phyloP scores from a whole-genome alignment of 2,329 filamentous ascomycete genomes.

The Colletotrichum sp. region DNA sequence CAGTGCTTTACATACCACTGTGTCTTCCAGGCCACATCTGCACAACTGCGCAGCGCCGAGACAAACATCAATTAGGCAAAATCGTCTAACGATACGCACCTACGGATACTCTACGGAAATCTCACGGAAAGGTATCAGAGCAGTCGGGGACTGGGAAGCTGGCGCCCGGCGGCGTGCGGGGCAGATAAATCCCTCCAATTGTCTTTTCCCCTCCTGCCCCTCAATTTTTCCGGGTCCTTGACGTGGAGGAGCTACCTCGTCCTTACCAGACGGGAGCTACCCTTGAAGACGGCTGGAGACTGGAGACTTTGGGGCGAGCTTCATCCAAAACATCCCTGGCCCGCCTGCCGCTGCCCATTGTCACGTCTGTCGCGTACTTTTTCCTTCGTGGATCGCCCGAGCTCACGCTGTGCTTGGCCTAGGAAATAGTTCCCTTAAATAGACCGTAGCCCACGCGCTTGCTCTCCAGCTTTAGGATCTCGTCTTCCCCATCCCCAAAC shows the following conservation, averaged over 20 bases:
- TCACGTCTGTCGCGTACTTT: not conserved
- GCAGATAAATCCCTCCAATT: slow-evolving; percentile 25
- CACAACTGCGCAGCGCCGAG: not conserved
- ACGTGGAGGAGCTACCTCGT: not conserved
- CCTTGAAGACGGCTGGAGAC: not conserved
- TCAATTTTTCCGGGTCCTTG: slow-evolving; percentile 39
- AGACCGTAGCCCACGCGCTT: not conserved
- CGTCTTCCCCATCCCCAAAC: not conserved
- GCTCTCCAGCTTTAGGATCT: not conserved
- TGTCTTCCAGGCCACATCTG: not conserved
- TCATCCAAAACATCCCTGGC: slow-evolving; percentile 4
- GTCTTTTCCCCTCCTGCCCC: slow-evolving; percentile 31
- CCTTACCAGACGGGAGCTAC: not conserved
- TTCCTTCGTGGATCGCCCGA: slow-evolving; percentile 9
- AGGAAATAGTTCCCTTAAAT: slow-evolving; percentile 2
- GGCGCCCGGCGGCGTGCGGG: slow-evolving; percentile 17
- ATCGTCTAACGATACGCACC: not conserved
- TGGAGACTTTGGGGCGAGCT: not conserved
- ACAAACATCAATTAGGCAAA: not conserved
- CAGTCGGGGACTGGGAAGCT: slow-evolving; percentile 5
- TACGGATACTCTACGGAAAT: not conserved
- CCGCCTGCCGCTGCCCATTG: not conserved
- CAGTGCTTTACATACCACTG: not conserved
- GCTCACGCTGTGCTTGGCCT: not conserved
- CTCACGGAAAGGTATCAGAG: not conserved